Conservation (phyloP, 345 rosid genomes). For the Pugionium cornutum region DNA sequence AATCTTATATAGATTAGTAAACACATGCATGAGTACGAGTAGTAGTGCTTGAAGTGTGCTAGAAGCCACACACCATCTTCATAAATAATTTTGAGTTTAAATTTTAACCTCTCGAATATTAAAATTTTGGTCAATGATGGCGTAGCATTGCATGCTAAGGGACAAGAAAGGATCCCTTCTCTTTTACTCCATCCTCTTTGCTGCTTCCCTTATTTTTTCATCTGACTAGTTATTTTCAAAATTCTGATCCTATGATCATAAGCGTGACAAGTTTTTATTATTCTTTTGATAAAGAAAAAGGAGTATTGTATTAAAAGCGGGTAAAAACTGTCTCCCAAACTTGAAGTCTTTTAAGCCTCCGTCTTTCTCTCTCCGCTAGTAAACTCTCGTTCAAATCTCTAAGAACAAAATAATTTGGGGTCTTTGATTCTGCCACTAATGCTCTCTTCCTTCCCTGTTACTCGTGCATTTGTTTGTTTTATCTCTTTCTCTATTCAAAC, state of each 20-base stretch:
- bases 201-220: not conserved
- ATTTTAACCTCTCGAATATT: not conserved
- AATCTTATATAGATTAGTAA: constrained; percentile 9
- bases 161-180: constrained; percentile 39
- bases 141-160: constrained; percentile 37
- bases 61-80: constrained; percentile 21
- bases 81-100: not conserved
- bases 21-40: constrained; percentile 29
- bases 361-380: not conserved
- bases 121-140: constrained; percentile 25
- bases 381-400: not conserved
- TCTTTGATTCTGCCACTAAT: constrained; percentile 27
- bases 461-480: not conserved
- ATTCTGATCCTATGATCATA: constrained; percentile 12
- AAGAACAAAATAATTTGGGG: not conserved
- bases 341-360: constrained; percentile 5
- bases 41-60: constrained; percentile 36
- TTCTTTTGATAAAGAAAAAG: not conserved
- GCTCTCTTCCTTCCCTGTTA: constrained; percentile 10
- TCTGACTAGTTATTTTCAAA: not conserved
- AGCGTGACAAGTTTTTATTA: constrained; percentile 12
- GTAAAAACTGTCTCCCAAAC: constrained; percentile 18
- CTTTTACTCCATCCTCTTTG: constrained; percentile 32
- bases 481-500: constrained; percentile 17
- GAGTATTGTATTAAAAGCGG: constrained; percentile 13